Evolutionary conservation across 306 rosid genomes (phyloP).

Genomic region (Clitoria ternatea): DNA sequence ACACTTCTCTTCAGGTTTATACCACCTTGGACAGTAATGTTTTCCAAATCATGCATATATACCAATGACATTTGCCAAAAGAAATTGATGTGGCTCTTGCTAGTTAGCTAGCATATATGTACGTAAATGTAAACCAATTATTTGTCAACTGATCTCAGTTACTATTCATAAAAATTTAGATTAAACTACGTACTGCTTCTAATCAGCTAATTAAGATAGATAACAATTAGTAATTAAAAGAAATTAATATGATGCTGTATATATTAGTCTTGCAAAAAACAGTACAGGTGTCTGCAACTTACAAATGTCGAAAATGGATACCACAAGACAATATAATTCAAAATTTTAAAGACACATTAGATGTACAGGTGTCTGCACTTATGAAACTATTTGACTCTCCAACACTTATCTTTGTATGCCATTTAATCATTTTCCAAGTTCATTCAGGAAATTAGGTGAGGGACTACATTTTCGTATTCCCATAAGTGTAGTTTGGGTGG

Average conservation of each 20-base stretch:
- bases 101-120: background rate
- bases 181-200: background rate
- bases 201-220: background rate
- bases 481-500: background rate
- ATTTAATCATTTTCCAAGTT: background rate
- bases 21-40: slow-evolving; percentile 14
- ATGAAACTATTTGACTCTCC: too few relatives aligned
- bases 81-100: slow-evolving; percentile 8
- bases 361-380: too few relatives aligned
- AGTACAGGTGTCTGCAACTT: too few relatives aligned
- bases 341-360: too few relatives aligned
- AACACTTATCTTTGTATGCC: too few relatives aligned
- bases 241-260: background rate
- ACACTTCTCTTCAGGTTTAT: slow-evolving; percentile 15
- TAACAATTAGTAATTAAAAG: background rate
- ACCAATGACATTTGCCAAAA: slow-evolving; percentile 4
- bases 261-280: background rate
- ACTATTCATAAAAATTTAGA: background rate
- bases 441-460: background rate
- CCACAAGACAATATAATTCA: too few relatives aligned
- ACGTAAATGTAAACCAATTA: background rate
- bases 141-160: background rate
- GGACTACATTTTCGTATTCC: background rate
- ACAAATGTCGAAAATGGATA: too few relatives aligned
- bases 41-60: slow-evolving; percentile 25